Conservation (phyloP, 345 rosid species). For the Syzygium grande region DNA sequence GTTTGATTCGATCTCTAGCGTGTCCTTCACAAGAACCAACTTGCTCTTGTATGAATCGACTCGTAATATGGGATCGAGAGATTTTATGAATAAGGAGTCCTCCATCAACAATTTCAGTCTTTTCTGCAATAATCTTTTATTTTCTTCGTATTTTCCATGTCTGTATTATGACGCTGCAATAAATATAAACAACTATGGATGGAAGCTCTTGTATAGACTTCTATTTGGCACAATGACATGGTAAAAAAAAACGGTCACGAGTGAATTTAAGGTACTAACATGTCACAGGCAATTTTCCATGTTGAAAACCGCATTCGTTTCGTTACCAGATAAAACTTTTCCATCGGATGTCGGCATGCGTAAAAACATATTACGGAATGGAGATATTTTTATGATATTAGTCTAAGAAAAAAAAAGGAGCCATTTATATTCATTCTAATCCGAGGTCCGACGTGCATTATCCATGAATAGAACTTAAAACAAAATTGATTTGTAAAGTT, state of each 20-base stretch:
- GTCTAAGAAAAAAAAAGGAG: neutral
- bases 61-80: neutral
- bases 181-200: neutral
- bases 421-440: neutral
- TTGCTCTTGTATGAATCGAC: neutral
- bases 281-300: neutral
- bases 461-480: neutral
- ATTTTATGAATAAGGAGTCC: neutral
- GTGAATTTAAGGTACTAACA: neutral
- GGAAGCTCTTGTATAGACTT: neutral
- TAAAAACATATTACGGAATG: neutral
- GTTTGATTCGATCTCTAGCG: neutral
- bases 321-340: neutral
- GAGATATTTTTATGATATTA: neutral
- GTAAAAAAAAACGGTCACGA: neutral
- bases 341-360: neutral
- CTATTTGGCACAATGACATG: neutral
- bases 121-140: neutral
- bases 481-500: neutral
- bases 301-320: neutral
- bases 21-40: neutral
- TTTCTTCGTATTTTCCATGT: neutral
- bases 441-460: neutral
- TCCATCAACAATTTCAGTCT: neutral
- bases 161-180: neutral